These are phyloP conservation scores for Hemerocallis citrina DNA, from an alignment of 106 monocot species.

Conservation along the genomic window DNA sequence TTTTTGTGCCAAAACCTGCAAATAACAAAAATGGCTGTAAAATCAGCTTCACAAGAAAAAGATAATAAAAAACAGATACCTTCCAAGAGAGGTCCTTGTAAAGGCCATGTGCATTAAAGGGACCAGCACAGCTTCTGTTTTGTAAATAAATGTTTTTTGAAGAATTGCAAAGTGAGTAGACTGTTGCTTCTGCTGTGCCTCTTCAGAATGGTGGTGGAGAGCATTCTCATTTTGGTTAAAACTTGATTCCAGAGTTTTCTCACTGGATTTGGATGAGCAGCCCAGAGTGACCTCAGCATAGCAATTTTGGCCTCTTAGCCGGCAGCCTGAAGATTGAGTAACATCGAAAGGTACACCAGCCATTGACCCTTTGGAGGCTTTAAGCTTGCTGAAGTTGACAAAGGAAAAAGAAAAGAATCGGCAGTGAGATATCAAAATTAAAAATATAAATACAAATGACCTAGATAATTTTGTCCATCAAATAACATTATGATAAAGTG, in stretches of 20 bases:
- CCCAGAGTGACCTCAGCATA: conserved; percentile 85
- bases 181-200: conserved; percentile 37
- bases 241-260: conserved; percentile 12
- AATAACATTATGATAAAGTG: neutral
- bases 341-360: conserved; percentile 31
- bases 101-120: conserved; percentile 68
- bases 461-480: neutral
- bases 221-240: conserved; percentile 4
- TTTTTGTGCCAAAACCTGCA: conserved; percentile 20
- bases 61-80: conserved; percentile 26
- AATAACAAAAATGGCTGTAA: neutral
- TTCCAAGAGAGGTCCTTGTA: conserved; percentile 66
- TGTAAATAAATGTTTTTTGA: conserved; percentile 82
- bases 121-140: conserved; percentile 63
- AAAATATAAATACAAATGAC: neutral
- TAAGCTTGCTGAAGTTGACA: conserved; percentile 43
- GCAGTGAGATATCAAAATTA: neutral
- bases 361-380: conserved; percentile 33
- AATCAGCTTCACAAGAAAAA: neutral
- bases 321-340: conserved; percentile 47
- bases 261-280: conserved; percentile 21
- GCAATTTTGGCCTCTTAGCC: conserved; percentile 63
- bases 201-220: conserved; percentile 12
- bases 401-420: conserved; percentile 1
- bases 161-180: conserved; percentile 28